Percentiles rank a stretch among this genome's conserved stretches.
phyloP scores from a whole-genome alignment of 805 yeast species.

The Lachancea kluyveri region DNA sequence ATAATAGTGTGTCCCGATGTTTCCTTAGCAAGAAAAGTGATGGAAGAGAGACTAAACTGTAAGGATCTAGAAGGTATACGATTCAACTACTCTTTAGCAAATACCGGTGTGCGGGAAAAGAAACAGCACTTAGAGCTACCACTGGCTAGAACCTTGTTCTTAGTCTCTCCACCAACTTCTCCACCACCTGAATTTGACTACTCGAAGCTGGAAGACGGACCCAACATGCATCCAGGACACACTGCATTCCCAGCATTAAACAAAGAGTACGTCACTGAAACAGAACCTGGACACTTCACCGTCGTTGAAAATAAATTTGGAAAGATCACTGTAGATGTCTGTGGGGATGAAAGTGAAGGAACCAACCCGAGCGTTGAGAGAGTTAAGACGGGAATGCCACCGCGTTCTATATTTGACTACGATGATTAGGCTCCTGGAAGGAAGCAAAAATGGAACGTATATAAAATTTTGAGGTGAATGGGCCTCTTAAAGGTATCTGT shows the following conservation, averaged over 20 bases:
- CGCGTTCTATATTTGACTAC: constrained; percentile 34
- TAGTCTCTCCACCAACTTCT: constrained; percentile 38
- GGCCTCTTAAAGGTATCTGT: too few relatives aligned
- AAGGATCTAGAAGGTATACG: constrained; percentile 1
- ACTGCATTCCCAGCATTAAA: background rate
- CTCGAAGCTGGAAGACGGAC: constrained; percentile 32
- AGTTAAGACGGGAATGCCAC: constrained; percentile 33
- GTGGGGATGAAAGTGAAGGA: constrained; percentile 7
- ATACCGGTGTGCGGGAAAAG: constrained; percentile 6
- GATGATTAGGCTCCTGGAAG: constrained; percentile 14
- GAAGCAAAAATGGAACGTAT: too few relatives aligned
- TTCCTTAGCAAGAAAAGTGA: constrained; percentile 9
- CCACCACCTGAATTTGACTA: constrained; percentile 39
- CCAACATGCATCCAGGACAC: constrained; percentile 3
- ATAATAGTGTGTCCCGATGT: constrained; percentile 18
- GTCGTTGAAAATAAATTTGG: constrained; percentile 16
- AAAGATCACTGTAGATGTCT: constrained; percentile 18
- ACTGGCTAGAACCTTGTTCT: constrained; percentile 28
- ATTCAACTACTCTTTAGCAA: constrained; percentile 15
- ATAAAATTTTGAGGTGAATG: too few relatives aligned
- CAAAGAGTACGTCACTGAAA: background rate
- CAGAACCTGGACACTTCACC: constrained; percentile 10
- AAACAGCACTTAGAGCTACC: constrained; percentile 30
- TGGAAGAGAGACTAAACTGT: constrained; percentile 1
- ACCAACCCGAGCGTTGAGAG: constrained; percentile 4